A percentile compares a stretch with the other conserved stretches of the same genome.
phyloP scores from a whole-genome alignment of 2,329 filamentous ascomycete genomes.

The Ilyonectria destructans region DNA sequence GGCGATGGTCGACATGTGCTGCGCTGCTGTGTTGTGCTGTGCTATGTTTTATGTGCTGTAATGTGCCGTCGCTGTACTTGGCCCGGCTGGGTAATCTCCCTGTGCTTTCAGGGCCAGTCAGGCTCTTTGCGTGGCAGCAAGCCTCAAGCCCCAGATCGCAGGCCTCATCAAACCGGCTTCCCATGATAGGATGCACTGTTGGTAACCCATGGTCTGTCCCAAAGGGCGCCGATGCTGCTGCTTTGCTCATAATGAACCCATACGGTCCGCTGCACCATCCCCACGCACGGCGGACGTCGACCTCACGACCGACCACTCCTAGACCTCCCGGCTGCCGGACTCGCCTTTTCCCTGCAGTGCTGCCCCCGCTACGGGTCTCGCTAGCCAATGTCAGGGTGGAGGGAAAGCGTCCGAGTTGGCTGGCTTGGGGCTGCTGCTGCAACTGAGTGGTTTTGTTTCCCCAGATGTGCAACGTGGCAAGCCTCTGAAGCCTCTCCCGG shows the following conservation, averaged over 20 bases:
- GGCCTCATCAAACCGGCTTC: conserved; percentile 4
- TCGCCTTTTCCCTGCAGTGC: conserved; percentile 19
- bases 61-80: conserved; percentile 10
- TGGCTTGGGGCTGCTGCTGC: conserved; percentile 41
- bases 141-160: conserved; percentile 7
- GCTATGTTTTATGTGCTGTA: conserved; percentile 6
- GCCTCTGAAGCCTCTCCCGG: conserved; percentile 49
- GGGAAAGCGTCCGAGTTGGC: conserved; percentile 39
- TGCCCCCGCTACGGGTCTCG: conserved; percentile 22
- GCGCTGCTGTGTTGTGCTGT: conserved; percentile 4
- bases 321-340: conserved; percentile 1
- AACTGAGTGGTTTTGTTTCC: conserved; percentile 51
- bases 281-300: conserved; percentile 1
- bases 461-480: conserved; percentile 56
- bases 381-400: conserved; percentile 16
- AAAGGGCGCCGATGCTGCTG: conserved; percentile 3
- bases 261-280: conserved; percentile 1
- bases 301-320: conserved; percentile 1
- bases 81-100: conserved; percentile 8
- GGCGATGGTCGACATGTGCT: conserved; percentile 17
- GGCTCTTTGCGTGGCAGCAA: conserved; percentile 9
- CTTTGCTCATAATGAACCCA: conserved; percentile 3
- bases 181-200: conserved; percentile 14
- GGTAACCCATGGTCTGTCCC: conserved; percentile 1
- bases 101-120: conserved; percentile 18